Conservation (phyloP, 495 filamentous ascomycete species). For the Sporormia fimetaria region DNA sequence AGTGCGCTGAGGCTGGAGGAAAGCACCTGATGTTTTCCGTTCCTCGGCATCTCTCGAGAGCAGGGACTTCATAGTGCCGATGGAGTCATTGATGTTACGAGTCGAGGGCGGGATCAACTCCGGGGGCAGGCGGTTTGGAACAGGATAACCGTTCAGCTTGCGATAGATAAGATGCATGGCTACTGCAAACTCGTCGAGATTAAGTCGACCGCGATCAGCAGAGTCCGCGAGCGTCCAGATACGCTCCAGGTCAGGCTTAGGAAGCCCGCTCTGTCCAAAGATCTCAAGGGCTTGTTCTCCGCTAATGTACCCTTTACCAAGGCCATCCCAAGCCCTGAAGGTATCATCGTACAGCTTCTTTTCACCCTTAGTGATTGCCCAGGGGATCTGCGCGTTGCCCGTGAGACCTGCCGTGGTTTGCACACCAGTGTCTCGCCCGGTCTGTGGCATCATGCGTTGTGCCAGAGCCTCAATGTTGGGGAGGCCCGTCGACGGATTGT, state of each 20-base stretch:
- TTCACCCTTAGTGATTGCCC: conserved; percentile 98
- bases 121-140: conserved; percentile 81
- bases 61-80: conserved; percentile 84
- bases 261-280: conserved; percentile 88
- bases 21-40: conserved; percentile 70
- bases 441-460: conserved; percentile 95
- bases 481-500: conserved; percentile 77
- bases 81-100: conserved; percentile 82
- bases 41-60: conserved; percentile 82
- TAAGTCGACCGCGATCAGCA: conserved; percentile 81
- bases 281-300: conserved; percentile 95
- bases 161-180: conserved; percentile 99
- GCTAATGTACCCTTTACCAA: conserved; percentile 84
- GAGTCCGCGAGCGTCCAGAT: conserved; percentile 95
- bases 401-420: conserved; percentile 81
- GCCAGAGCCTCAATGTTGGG: conserved; percentile 91
- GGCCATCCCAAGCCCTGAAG: conserved; percentile 94
- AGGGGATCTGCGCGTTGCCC: conserved; percentile 91
- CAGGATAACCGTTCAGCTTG: conserved; percentile 87
- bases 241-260: conserved; percentile 76
- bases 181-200: conserved; percentile 97
- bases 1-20: conserved; percentile 87
- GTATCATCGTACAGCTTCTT: conserved; percentile 94
- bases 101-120: conserved; percentile 94
- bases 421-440: conserved; percentile 71